Conservation (phyloP, 345 rosid genomes). For the Nephelium lappaceum region DNA sequence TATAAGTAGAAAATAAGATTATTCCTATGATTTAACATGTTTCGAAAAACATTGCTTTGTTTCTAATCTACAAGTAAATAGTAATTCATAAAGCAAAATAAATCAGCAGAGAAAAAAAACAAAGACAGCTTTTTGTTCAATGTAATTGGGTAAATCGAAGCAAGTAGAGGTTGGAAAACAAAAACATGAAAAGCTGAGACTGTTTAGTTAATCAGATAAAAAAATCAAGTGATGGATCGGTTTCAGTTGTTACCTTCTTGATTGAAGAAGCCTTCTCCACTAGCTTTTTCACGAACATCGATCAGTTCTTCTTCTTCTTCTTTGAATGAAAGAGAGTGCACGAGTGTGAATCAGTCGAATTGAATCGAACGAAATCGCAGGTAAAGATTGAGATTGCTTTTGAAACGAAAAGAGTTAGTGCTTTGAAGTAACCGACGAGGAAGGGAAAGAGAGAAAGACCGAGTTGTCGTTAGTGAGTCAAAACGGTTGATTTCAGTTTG, state of each 20-base stretch:
- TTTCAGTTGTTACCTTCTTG: slow-evolving; percentile 26
- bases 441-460: not conserved
- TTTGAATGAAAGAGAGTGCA: too few species aligned
- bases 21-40: too few species aligned
- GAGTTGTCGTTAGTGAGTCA: slow-evolving; percentile 1
- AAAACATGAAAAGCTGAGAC: too few species aligned
- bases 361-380: not conserved
- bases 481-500: slow-evolving; percentile 29
- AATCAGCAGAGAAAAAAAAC: too few species aligned
- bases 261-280: slow-evolving; percentile 66
- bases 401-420: slow-evolving; percentile 2
- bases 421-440: slow-evolving; percentile 34
- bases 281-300: slow-evolving; percentile 63
- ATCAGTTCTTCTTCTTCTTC: not conserved
- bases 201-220: too few species aligned
- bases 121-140: not conserved
- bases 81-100: too few species aligned
- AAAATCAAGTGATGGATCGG: not conserved
- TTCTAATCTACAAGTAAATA: too few species aligned
- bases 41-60: too few species aligned
- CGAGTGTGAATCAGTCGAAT: too few species aligned
- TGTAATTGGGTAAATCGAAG: not conserved
- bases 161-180: too few species aligned
- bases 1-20: too few species aligned
- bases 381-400: not conserved